Evolutionary conservation across 352 stramenopile species (phyloP).

Genomic region (Pythium myriotylum): DNA sequence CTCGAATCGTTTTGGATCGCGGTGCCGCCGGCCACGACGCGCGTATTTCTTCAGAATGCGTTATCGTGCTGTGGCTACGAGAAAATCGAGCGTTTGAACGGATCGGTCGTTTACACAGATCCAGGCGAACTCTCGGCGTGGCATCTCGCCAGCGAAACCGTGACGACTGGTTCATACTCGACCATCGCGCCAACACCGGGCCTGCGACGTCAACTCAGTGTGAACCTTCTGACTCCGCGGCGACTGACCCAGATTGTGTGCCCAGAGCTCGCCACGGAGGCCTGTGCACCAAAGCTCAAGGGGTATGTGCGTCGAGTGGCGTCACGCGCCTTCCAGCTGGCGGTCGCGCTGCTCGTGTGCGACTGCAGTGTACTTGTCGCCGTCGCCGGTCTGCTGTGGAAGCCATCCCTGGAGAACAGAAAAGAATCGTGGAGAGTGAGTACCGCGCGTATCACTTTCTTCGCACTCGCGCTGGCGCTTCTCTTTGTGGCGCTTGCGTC

Average conservation of each 20-base stretch:
- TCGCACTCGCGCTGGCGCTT: constrained; percentile 5
- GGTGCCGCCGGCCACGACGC: constrained; percentile 21
- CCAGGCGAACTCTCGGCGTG: constrained; percentile 19
- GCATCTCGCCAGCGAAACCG: constrained; percentile 5
- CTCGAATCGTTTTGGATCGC: constrained; percentile 24
- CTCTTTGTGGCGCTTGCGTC: constrained; percentile 24
- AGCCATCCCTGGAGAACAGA: background rate
- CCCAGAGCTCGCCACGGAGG: constrained; percentile 8
- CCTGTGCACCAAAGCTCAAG: constrained; percentile 22
- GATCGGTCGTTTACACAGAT: constrained; percentile 22
- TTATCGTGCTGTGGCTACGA: constrained; percentile 31
- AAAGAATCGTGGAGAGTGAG: background rate
- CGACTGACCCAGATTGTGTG: constrained; percentile 24
- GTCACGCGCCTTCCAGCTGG: constrained; percentile 20
- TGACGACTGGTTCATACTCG: constrained; percentile 8
- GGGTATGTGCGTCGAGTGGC: constrained; percentile 17
- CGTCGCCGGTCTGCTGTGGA: constrained; percentile 22
- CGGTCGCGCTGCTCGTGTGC: constrained; percentile 5
- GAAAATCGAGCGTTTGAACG: constrained; percentile 20
- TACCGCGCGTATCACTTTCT: background rate
- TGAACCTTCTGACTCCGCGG: background rate
- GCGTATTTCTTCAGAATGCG: constrained; percentile 30
- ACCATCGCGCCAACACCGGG: background rate
- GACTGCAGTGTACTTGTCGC: constrained; percentile 1
- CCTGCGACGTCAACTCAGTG: constrained; percentile 19